Conservation (phyloP, 2,329 filamentous ascomycete species). For the Monosporascus sp. region DNA sequence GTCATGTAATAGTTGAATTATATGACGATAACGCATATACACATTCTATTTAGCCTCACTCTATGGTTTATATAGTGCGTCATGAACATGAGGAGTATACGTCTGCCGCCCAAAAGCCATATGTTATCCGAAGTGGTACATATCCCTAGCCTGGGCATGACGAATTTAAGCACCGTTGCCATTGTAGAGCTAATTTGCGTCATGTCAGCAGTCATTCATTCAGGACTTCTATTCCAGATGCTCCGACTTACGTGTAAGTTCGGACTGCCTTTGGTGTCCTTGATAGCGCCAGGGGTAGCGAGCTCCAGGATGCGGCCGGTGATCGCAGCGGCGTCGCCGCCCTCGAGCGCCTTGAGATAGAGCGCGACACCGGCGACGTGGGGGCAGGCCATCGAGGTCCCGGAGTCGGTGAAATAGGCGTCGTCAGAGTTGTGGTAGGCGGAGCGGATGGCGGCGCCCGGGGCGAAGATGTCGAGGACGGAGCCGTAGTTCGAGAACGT, state of each 20-base stretch:
- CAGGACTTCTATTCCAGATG: background rate
- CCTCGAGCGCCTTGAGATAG: slow-evolving; percentile 28
- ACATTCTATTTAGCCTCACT: too few relatives aligned
- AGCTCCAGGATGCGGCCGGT: background rate
- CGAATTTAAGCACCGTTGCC: background rate
- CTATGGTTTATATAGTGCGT: too few relatives aligned
- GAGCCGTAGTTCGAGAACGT: slow-evolving; percentile 26
- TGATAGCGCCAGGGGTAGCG: background rate
- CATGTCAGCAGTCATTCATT: background rate
- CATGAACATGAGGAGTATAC: too few relatives aligned
- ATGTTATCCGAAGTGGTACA: too few relatives aligned
- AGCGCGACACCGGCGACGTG: slow-evolving; percentile 42
- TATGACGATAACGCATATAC: too few relatives aligned
- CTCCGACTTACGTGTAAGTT: background rate
- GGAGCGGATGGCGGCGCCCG: slow-evolving; percentile 28
- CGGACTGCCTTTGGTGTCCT: background rate
- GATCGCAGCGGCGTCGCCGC: background rate
- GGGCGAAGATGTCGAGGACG: slow-evolving; percentile 30
- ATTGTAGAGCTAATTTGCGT: background rate
- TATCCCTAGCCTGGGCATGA: too few relatives aligned
- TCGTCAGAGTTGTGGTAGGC: slow-evolving; percentile 29
- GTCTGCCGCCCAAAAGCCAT: too few relatives aligned
- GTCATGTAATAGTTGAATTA: too few relatives aligned
- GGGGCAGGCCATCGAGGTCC: slow-evolving; percentile 44
- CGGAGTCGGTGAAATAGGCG: slow-evolving; percentile 31